Evolutionary conservation across 2,329 filamentous ascomycete genomes (phyloP), one percentile per base, ranked within the genome.

Genomic region (Knufia petricola): DNA sequence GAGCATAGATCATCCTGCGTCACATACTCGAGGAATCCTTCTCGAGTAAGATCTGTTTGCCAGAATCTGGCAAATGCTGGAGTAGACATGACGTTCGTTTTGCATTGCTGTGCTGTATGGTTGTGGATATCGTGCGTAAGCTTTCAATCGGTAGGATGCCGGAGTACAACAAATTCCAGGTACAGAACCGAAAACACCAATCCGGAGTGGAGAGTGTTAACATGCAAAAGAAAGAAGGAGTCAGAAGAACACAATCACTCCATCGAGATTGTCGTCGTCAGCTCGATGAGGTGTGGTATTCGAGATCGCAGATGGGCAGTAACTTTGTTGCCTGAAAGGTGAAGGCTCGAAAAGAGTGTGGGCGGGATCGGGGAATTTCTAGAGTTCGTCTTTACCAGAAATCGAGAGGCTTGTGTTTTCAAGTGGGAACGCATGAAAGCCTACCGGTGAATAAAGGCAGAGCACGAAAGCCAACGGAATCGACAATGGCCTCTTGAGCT

Each of bases 31-130:
- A 67, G 51, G 46, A 69, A 58, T 44, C 59, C 58, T 48, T 63
- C 55, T 50, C 61, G 64, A 42, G 59, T 58, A 46, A 55, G 59
- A 52, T 63, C 58, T 51, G 59, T 66, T 52, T 55, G 61, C 66
- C 65, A 68, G 48, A 66, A 62, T 52, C 55, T 61, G 54, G 59
- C 52, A 46, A 67, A 62, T 41, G 60, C 55, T 26, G 34, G 32
- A 3, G 32, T 28, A 36, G 32, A 44, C 34, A 46, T 50, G 31
- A 48, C 46, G 19, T 39, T 39, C 24, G 39, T 50, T 52, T 57
- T 44, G 43, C 49, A 54, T 46, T 45, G 30, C 8, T 21, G 38
- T 30, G 26, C 40, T 42, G 38, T 24, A 31, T 19, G 32, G 26
- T 9, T 26, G 37, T 26, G 28, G 30, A 20, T 23, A 9, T 31